Base-by-base conservation (phyloP, 257 asterid species). In the Penstemon barbatus region DNA sequence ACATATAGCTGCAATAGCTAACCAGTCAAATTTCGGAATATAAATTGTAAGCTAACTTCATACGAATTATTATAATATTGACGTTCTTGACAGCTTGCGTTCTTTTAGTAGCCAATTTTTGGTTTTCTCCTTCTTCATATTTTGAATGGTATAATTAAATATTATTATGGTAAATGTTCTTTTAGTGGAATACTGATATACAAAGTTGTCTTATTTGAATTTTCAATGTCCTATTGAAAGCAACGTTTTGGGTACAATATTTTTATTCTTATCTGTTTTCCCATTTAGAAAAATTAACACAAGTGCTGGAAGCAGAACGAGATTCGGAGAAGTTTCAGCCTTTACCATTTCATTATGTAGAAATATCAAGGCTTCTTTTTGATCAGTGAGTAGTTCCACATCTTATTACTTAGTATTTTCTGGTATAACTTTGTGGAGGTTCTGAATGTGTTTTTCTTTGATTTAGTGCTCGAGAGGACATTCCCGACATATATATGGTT, bases 301-400 rank as follows among this genome's bases (percentile, higher is more conserved):
- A 80, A 74, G 91, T 90, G 71, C 69, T 93, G 78, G 99, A 93
- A 78, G 88, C 96, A 42, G 97, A 93, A 72, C 85, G 99, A 44
- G 96, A 88, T 75, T 76, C 96, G 69, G 92, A 90, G 70, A 85
- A 82, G 79, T 90, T 88, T 77, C 95, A 93, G 83, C 87, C 87
- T 33, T 78, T 93, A 80, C 99, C 97, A 74, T 93, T 90, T 81
- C 97, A 93, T 70, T 93, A 93, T 64, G 96, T 93, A 49, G 97
- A 93, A 83, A 87, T 93, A 80, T 87, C 97, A 57, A 83, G 96
- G 85, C 96, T 90, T 72, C 96, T 90, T 38, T 93, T 90, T 79
- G 92, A 93, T 77, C 89, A 87, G 97, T 87, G 83, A 86, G 96
- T 80, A 58, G 15, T 67, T 61, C 60, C 9, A 4, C 64, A 37